Evolutionary conservation across 495 filamentous ascomycete species (phyloP), one percentile per base, ranked within the genome.

Genomic region (Diplogelasinospora grovesii): DNA sequence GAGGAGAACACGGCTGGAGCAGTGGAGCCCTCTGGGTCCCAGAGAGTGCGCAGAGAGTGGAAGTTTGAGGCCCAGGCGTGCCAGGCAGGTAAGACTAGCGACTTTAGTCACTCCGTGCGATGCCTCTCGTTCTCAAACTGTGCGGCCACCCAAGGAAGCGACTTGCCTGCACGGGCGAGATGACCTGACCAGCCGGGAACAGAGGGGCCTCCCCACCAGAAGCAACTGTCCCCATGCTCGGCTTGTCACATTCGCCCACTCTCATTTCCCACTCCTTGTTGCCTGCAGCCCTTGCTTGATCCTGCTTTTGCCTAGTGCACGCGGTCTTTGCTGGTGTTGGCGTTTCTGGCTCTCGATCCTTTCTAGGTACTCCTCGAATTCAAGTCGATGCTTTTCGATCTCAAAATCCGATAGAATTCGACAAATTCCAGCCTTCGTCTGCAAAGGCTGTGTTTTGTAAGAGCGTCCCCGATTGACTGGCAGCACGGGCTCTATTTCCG

Each of bases 251-350:
- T 49, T 46, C 39, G 29, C 46, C 45, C 34, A 36, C 39, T 19
- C 46, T 58, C 54, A 57, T 55, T 58, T 58, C 52, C 39, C 40
- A n/a, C 15, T 14, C 44, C 39, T 15, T 22, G 18, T 10, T 5
- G 8, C 38, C 37, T 36, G 33, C 13, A 22, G n/a, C 24, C 23
- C 20, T 34, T 22, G 11, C 15, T 30, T 31, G 36, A 10, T 35
- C 5, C 20, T 22, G 29, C 29, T 11, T 21, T 19, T 41, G 13
- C 15, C 10, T n/a, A 16, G 21, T 20, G 11, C 25, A 22, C 19
- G 23, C 5, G 11, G 22, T 15, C 19, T 35, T 30, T 15, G 5
- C n/a, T 29, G 14, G 14, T 27, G 27, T 18, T 35, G 4, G 1
- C 6, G 15, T 28, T 10, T 26, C 11, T 13, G 7, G 11, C 16